Percentiles rank a stretch among this genome's conserved stretches.
Evolutionary conservation across 2,329 filamentous ascomycete species (phyloP).

Genomic region (Xylariaceae sp.): DNA sequence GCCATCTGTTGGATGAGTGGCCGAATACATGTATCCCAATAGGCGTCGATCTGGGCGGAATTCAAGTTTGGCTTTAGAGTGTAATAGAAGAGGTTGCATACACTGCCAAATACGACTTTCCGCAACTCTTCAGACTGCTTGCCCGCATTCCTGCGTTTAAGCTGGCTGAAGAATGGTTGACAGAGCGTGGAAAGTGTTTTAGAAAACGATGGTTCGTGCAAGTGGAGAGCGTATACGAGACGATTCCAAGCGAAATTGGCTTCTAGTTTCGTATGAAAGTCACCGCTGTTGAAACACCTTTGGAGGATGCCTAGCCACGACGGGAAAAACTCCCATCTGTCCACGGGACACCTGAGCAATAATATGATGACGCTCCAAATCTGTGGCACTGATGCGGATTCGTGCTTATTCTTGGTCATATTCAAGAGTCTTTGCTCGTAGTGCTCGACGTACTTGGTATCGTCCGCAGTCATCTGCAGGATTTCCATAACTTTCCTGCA

Average conservation of each 20-base stretch:
- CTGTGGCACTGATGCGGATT: conserved; percentile 67
- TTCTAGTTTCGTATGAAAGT: conserved; percentile 65
- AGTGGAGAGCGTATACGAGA: conserved; percentile 69
- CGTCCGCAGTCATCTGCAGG: conserved; percentile 53
- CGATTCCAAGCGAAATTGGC: conserved; percentile 84
- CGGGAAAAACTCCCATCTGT: conserved; percentile 68
- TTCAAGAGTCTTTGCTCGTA: conserved; percentile 62
- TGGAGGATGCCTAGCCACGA: conserved; percentile 78
- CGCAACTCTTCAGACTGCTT: conserved; percentile 56
- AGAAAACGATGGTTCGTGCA: conserved; percentile 55
- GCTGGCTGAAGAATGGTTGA: conserved; percentile 64
- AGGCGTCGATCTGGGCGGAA: conserved; percentile 62
- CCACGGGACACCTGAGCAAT: conserved; percentile 63
- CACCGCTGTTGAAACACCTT: conserved; percentile 75
- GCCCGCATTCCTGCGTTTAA: conserved; percentile 59
- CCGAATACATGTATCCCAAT: conserved; percentile 74
- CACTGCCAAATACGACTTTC: conserved; percentile 58
- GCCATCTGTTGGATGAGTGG: conserved; percentile 59
- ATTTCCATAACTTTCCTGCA: conserved; percentile 64
- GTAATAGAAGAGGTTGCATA: conserved; percentile 82
- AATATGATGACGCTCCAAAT: conserved; percentile 85
- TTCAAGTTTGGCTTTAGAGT: conserved; percentile 67
- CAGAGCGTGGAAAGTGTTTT: conserved; percentile 53
- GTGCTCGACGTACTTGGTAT: conserved; percentile 63
- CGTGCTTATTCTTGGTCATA: conserved; percentile 63